Base-by-base conservation (phyloP, 441 rosid species). In the Flueggea neowawraea region DNA sequence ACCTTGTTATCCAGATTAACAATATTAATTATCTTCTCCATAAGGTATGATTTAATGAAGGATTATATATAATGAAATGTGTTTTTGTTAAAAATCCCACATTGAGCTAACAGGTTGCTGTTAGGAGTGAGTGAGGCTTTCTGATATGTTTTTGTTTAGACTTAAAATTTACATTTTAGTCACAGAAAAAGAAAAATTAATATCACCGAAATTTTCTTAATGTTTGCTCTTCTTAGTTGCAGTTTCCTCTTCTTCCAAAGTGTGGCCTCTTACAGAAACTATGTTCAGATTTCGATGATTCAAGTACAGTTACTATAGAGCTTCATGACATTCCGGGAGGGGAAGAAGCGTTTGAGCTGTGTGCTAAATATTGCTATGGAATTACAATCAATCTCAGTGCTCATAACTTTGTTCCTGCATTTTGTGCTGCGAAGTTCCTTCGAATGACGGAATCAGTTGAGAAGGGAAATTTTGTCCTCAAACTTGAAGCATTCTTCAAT, bases 321-420 rank as follows among this genome's bases (percentile, higher is more conserved):
- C 91, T 95, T 64, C 83, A 84, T 54, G 98, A 92, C 54, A 83
- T 90, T 75, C 99, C 99, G 0, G 99, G 98, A 53, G 98, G 97
- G 54, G 94, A 88, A 57, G 94, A 87, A 55, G 97, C 98, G 52
- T 92, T 95, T 49, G 99, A 95, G 67, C 66, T 95, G 64, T 95
- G 98, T 53, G 98, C 92, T 12, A 95, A 95, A 70, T 95, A 80
- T 73, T 95, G 99, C 81, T 95, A 95, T 31, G 98, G 90, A 64
- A 95, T 95, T 61, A 84, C 90, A 50, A 86, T 95, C 75, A 86
- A 80, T 72, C 85, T 91, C 73, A 69, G 98, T 60, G 97, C 97
- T 32, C 81, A 84, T 70, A 90, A 91, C 88, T 81, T 95, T 62
- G 92, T 90, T 13, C 75, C 82, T 36, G 93, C 95, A 13, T 82